A percentile compares a stretch with the other conserved stretches of the same genome.
phyloP scores from a whole-genome alignment of 352 stramenopile species.

The Pythium brassicae region DNA sequence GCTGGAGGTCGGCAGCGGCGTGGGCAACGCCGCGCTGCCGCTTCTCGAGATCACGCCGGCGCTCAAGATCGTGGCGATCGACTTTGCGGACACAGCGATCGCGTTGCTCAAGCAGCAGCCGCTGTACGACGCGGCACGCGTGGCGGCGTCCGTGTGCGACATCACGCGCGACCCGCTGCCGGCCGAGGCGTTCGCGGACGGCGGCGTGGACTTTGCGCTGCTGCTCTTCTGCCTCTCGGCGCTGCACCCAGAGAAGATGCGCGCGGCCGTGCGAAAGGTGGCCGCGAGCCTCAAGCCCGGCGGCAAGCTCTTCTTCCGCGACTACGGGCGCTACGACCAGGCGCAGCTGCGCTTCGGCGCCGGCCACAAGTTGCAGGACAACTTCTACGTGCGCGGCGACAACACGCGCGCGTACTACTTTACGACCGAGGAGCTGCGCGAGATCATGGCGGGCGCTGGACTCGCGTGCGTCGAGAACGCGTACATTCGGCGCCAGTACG shows the following conservation, averaged over 20 bases:
- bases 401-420: slow-evolving; percentile 97
- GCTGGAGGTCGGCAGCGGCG: slow-evolving; percentile 94
- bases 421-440: slow-evolving; percentile 69
- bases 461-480: slow-evolving; percentile 72
- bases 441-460: slow-evolving; percentile 55
- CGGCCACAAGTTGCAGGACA: slow-evolving; percentile 88
- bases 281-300: slow-evolving; percentile 69
- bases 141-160: slow-evolving; percentile 74
- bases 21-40: slow-evolving; percentile 93
- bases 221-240: slow-evolving; percentile 90
- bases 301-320: slow-evolving; percentile 89
- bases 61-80: slow-evolving; percentile 88
- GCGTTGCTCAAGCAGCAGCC: slow-evolving; percentile 87
- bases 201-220: slow-evolving; percentile 79
- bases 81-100: slow-evolving; percentile 92
- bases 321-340: slow-evolving; percentile 96
- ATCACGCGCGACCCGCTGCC: slow-evolving; percentile 80
- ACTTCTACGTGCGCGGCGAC: slow-evolving; percentile 95
- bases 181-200: slow-evolving; percentile 37
- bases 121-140: slow-evolving; percentile 70
- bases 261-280: slow-evolving; percentile 83
- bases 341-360: slow-evolving; percentile 91
- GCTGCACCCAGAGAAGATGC: slow-evolving; percentile 87
- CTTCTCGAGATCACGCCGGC: slow-evolving; percentile 89
- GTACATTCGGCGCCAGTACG: slow-evolving; percentile 86